phyloP scores from a whole-genome alignment of 1,284 basidiomycete species.

The Cutaneotrichosporon sp. region DNA sequence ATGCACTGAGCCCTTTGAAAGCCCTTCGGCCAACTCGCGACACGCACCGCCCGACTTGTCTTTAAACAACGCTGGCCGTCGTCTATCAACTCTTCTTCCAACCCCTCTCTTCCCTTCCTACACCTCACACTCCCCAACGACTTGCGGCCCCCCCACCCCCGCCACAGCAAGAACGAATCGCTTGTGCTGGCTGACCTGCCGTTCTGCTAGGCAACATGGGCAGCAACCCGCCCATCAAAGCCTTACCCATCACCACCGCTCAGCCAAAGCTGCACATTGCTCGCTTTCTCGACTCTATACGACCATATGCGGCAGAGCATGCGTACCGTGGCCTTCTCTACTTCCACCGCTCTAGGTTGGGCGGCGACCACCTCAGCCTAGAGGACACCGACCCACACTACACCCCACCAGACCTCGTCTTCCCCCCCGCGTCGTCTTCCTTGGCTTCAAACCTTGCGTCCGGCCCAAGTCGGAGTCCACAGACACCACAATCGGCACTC shows the following conservation, averaged over 20 bases:
- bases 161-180: too few relatives aligned
- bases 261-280: conserved; percentile 15
- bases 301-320: conserved; percentile 6
- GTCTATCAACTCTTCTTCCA: too few relatives aligned
- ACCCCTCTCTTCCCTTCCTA: too few relatives aligned
- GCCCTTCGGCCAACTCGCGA: background rate
- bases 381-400: conserved; percentile 15
- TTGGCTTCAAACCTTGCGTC: too few relatives aligned
- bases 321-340: conserved; percentile 17
- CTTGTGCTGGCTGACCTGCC: too few relatives aligned
- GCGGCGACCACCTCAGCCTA: conserved; percentile 30
- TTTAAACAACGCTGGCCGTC: too few relatives aligned
- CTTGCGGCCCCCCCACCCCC: too few relatives aligned
- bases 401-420: background rate
- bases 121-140: too few relatives aligned
- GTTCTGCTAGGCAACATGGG: conserved; percentile 8
- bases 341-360: conserved; percentile 36
- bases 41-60: too few relatives aligned
- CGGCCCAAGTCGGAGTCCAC: too few relatives aligned
- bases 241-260: conserved; percentile 10
- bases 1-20: background rate
- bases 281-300: conserved; percentile 4
- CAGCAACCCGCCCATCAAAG: conserved; percentile 16
- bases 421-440: background rate
- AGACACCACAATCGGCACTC: too few relatives aligned